Percentiles rank a stretch among this genome's conserved stretches.
Evolutionary conservation across 1,284 basidiomycete species (phyloP).

Genomic region (Ustilago lituana): DNA sequence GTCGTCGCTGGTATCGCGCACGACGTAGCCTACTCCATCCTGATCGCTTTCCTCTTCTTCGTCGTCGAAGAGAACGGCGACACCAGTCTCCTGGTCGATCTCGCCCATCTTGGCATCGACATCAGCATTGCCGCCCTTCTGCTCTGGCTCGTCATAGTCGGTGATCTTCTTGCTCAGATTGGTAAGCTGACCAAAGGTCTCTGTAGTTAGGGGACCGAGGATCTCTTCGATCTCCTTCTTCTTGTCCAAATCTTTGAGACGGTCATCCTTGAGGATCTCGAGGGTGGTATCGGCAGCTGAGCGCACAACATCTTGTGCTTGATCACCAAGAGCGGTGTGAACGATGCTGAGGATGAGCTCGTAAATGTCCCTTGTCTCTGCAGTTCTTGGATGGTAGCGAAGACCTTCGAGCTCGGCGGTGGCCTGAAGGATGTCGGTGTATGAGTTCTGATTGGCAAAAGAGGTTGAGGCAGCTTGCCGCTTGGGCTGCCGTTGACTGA

Average conservation of each 20-base stretch:
- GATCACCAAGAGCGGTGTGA: conserved; percentile 78
- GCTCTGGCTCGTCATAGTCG: conserved; percentile 81
- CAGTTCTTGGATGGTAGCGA: conserved; percentile 88
- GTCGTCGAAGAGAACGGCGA: conserved; percentile 69
- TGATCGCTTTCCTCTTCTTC: conserved; percentile 80
- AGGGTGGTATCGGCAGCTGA: conserved; percentile 91
- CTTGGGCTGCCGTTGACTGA: conserved; percentile 33
- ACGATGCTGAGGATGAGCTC: conserved; percentile 88
- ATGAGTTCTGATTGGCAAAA: conserved; percentile 70
- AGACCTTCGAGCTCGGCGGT: conserved; percentile 84
- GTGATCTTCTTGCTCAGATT: conserved; percentile 94
- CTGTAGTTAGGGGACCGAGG: conserved; percentile 76
- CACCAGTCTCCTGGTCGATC: conserved; percentile 76
- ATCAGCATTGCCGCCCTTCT: conserved; percentile 65
- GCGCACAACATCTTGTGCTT: conserved; percentile 92
- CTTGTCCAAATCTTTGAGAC: conserved; percentile 95
- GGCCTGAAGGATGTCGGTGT: conserved; percentile 71
- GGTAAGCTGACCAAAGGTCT: conserved; percentile 85
- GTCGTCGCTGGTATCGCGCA: conserved; percentile 71
- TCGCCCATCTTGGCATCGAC: conserved; percentile 80
- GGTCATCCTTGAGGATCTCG: conserved; percentile 88
- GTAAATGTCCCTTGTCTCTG: conserved; percentile 93
- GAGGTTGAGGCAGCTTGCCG: conserved; percentile 74
- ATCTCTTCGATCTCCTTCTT: conserved; percentile 92
- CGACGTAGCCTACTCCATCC: conserved; percentile 92